A percentile compares a stretch with the other conserved stretches of the same genome.
Evolutionary conservation across 2,329 filamentous ascomycete genomes (phyloP).

Genomic region (Ophiocordyceps sinensis): DNA sequence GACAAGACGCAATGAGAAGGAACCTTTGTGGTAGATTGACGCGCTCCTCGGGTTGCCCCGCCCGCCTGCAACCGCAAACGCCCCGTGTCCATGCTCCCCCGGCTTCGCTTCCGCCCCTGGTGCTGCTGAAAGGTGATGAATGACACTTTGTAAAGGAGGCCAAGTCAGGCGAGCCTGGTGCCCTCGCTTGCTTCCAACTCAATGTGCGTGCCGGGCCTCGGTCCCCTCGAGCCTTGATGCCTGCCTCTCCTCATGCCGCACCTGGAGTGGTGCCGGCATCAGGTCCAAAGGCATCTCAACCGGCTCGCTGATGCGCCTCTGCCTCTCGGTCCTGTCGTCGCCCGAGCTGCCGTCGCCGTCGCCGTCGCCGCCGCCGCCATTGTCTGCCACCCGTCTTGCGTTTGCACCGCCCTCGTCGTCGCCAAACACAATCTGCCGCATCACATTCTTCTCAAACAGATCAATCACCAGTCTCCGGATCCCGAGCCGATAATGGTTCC

Average conservation of each 20-base stretch:
- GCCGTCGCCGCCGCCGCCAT: constrained; percentile 37
- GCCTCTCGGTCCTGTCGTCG: constrained; percentile 41
- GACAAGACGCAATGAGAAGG: too few relatives aligned
- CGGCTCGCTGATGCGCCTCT: constrained; percentile 37
- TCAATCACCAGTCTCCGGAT: constrained; percentile 86
- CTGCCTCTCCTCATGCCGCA: constrained; percentile 10
- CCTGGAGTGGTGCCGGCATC: constrained; percentile 18
- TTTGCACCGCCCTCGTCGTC: constrained; percentile 38
- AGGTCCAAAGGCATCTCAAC: constrained; percentile 18
- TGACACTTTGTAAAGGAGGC: too few relatives aligned
- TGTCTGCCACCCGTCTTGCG: constrained; percentile 22
- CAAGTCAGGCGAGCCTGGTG: too few relatives aligned
- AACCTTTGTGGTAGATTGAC: too few relatives aligned
- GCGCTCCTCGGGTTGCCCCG: too few relatives aligned
- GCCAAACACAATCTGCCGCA: constrained; percentile 71
- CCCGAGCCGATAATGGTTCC: constrained; percentile 75
- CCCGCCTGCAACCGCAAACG: too few relatives aligned
- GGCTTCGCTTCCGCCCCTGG: too few relatives aligned
- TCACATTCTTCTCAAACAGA: constrained; percentile 80
- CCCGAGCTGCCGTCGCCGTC: constrained; percentile 34
- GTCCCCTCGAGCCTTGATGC: background rate
- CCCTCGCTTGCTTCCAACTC: too few relatives aligned
- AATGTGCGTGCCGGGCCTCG: background rate
- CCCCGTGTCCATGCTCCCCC: too few relatives aligned
- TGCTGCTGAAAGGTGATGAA: too few relatives aligned